Conservation (phyloP, 2,329 filamentous ascomycete species). For the Microdochium trichocladiopsis region DNA sequence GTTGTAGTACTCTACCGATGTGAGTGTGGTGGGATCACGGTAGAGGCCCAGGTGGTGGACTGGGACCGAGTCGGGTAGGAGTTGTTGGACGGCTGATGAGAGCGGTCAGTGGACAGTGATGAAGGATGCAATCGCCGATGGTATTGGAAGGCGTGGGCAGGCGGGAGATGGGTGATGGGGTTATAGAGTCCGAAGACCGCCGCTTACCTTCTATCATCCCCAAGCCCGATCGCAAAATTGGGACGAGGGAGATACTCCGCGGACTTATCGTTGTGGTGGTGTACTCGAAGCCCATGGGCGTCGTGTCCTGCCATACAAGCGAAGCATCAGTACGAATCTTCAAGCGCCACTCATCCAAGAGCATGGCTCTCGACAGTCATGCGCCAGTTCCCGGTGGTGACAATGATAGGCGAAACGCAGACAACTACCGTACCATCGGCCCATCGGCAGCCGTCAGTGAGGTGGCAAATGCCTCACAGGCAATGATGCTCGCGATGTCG, state of each 20-base stretch:
- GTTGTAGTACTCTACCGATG: slow-evolving; percentile 96
- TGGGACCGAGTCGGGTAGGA: slow-evolving; percentile 74
- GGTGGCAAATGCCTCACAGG: slow-evolving; percentile 69
- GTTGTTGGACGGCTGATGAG: slow-evolving; percentile 61
- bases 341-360: background rate
- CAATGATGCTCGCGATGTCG: slow-evolving; percentile 78
- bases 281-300: slow-evolving; percentile 73
- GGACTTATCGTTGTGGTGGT: slow-evolving; percentile 57
- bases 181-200: background rate
- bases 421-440: slow-evolving; percentile 57
- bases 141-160: no score
- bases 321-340: slow-evolving; percentile 2
- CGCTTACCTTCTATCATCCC: slow-evolving; percentile 76
- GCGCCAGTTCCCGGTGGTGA: no score
- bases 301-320: slow-evolving; percentile 51
- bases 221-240: slow-evolving; percentile 86
- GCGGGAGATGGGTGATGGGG: background rate
- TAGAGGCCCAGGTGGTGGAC: slow-evolving; percentile 94
- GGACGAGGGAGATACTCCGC: slow-evolving; percentile 69
- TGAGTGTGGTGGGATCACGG: slow-evolving; percentile 78
- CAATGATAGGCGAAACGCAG: no score
- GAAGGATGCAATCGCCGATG: no score
- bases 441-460: slow-evolving; percentile 50
- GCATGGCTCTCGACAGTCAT: slow-evolving; percentile 2
- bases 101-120: background rate